A percentile compares a stretch with the other conserved stretches of the same genome.
Conservation (phyloP, 306 rosid species). For the Lotus japonicus region DNA sequence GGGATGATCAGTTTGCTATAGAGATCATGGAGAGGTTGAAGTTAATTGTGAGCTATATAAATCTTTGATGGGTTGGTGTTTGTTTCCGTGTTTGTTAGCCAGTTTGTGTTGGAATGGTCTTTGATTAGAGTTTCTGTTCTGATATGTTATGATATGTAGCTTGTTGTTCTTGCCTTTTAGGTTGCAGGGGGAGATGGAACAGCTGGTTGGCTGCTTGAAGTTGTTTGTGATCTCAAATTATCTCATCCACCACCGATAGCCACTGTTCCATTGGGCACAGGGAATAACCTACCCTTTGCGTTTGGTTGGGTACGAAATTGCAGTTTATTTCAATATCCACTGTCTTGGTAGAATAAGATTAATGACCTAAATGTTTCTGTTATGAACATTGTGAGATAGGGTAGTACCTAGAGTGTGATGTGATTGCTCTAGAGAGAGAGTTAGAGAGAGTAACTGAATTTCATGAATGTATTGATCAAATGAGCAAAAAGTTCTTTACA, state of each 20-base stretch:
- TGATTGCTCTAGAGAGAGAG: too few species aligned
- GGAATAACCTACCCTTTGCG: slow-evolving; percentile 96
- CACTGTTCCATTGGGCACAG: slow-evolving; percentile 91
- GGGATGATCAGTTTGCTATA: slow-evolving; percentile 48
- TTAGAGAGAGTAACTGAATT: too few species aligned
- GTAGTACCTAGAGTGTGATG: too few species aligned
- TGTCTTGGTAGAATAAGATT: neutral
- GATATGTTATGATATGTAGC: slow-evolving; percentile 1
- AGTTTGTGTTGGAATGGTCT: slow-evolving; percentile 2
- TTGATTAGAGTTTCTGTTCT: slow-evolving; percentile 18
- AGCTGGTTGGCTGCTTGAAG: slow-evolving; percentile 98
- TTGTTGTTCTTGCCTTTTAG: slow-evolving; percentile 31
- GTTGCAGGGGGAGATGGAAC: slow-evolving; percentile 99
- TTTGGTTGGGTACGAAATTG: slow-evolving; percentile 85
- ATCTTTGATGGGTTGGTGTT: neutral
- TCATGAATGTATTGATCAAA: too few species aligned
- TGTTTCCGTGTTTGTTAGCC: neutral
- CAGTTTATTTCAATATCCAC: neutral
- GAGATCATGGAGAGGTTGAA: slow-evolving; percentile 45
- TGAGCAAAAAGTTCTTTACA: too few species aligned
- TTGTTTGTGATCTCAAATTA: slow-evolving; percentile 85
- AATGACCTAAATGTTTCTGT: too few species aligned
- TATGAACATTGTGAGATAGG: too few species aligned
- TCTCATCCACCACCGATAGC: slow-evolving; percentile 87
- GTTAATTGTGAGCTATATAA: slow-evolving; percentile 64